A percentile compares a stretch with the other conserved stretches of the same genome.
These are phyloP conservation scores for Pleurotus salmoneostramineus DNA, from an alignment of 768 basidiomycete species.

Conservation along the genomic window DNA sequence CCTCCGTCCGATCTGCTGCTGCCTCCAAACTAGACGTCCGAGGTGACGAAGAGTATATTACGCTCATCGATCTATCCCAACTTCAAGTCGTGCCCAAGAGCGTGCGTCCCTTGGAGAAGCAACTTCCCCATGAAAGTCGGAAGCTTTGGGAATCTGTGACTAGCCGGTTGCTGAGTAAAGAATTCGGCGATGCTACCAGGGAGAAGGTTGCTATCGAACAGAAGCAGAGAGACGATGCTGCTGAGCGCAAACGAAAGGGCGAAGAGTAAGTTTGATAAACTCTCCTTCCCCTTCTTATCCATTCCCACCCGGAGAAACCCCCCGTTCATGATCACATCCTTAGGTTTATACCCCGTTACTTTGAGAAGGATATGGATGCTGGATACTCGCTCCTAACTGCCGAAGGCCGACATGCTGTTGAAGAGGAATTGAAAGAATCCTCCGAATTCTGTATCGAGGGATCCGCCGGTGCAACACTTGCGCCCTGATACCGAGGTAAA, in stretches of 20 bases:
- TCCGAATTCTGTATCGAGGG: conserved; percentile 26
- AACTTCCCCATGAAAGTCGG: conserved; percentile 78
- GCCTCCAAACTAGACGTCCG: conserved; percentile 42
- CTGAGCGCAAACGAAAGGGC: conserved; percentile 80
- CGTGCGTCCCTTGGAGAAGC: conserved; percentile 79
- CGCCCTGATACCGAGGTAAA: not conserved
- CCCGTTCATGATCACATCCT: not conserved
- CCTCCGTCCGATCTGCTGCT: conserved; percentile 29
- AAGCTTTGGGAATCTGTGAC: conserved; percentile 89
- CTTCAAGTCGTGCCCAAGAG: conserved; percentile 75
- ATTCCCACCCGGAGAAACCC: not conserved
- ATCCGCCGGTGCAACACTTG: conserved; percentile 1
- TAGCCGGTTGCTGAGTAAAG: conserved; percentile 68
- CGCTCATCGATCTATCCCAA: conserved; percentile 73
- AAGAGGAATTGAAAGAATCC: conserved; percentile 61
- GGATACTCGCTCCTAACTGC: conserved; percentile 69
- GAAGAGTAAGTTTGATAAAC: conserved; percentile 55
- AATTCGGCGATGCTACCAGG: conserved; percentile 87
- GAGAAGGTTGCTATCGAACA: conserved; percentile 93
- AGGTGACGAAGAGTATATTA: conserved; percentile 51
- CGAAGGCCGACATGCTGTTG: conserved; percentile 66
- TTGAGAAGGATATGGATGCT: conserved; percentile 61
- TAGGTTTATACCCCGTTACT: conserved; percentile 75
- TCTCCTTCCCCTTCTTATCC: conserved; percentile 1
- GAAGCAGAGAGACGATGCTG: conserved; percentile 84